Conservation (phyloP, 2,329 filamentous ascomycete species). For the Penicillium fuscoglaucum region DNA sequence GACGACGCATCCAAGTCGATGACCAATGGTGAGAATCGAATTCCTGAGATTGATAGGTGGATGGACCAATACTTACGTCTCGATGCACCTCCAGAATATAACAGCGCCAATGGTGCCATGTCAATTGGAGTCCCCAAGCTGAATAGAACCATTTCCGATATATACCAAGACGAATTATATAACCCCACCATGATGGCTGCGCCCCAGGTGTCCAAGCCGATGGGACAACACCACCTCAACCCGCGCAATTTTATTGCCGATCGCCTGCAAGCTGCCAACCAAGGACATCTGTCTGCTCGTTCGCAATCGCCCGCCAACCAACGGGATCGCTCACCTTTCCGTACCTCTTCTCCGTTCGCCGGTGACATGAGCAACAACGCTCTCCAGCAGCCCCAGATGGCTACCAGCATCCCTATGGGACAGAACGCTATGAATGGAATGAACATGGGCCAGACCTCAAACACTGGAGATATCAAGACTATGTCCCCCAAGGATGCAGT, state of each 20-base stretch:
- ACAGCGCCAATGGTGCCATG: conserved; percentile 34
- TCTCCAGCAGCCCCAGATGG: conserved; percentile 43
- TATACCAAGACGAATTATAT: conserved; percentile 82
- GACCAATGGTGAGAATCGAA: conserved; percentile 56
- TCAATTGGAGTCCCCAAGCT: conserved; percentile 67
- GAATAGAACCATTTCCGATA: conserved; percentile 81
- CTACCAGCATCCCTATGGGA: conserved; percentile 37
- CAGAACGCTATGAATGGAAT: conserved; percentile 35
- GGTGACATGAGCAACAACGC: conserved; percentile 44
- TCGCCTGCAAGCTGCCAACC: conserved; percentile 75
- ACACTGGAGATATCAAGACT: conserved; percentile 63
- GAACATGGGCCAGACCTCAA: conserved; percentile 27
- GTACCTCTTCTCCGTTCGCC: conserved; percentile 66
- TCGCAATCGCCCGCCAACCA: conserved; percentile 58
- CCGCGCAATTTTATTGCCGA: conserved; percentile 69
- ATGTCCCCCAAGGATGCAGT: conserved; percentile 94
- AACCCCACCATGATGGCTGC: conserved; percentile 51
- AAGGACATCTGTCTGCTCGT: conserved; percentile 65
- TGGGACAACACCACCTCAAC: conserved; percentile 42
- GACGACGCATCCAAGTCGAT: conserved; percentile 53
- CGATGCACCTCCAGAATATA: conserved; percentile 55
- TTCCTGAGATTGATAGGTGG: conserved; percentile 45
- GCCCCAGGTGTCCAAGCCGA: conserved; percentile 38
- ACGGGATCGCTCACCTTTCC: conserved; percentile 79
- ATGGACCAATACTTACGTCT: conserved; percentile 69